phyloP scores from a whole-genome alignment of 192 early-diverging fungal species.

The Rhizophagus sp. region DNA sequence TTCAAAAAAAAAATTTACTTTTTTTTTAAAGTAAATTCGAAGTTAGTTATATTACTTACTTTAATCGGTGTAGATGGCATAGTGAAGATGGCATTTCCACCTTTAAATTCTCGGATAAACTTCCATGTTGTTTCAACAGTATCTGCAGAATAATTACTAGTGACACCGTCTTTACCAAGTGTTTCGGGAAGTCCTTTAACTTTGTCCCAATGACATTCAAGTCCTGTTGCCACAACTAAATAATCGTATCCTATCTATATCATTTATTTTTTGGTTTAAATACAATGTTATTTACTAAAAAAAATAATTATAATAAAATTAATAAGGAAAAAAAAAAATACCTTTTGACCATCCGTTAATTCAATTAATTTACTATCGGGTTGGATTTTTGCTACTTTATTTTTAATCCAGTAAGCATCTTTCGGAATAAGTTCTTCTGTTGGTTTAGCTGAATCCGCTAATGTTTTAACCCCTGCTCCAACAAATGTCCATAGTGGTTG shows the following conservation, averaged over 20 bases:
- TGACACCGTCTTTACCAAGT: constrained; percentile 80
- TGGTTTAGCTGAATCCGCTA: constrained; percentile 66
- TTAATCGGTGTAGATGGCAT: constrained; percentile 87
- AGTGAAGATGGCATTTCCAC: constrained; percentile 84
- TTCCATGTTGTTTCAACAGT: constrained; percentile 75
- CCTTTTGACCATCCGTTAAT: constrained; percentile 61
- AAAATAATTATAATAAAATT: neutral
- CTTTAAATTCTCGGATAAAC: constrained; percentile 69
- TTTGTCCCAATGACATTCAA: constrained; percentile 74
- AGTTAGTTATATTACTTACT: constrained; percentile 19
- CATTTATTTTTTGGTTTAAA: neutral
- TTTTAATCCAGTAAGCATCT: constrained; percentile 74
- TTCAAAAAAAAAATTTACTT: neutral
- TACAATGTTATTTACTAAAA: neutral
- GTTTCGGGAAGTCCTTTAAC: constrained; percentile 74
- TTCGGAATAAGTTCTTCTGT: constrained; percentile 71
- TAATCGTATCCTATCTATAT: constrained; percentile 52
- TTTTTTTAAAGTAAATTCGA: neutral
- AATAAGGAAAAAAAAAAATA: constrained; percentile 30
- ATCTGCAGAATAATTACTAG: constrained; percentile 76
- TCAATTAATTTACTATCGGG: constrained; percentile 69
- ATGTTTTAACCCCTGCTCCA: constrained; percentile 79
- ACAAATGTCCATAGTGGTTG: constrained; percentile 93
- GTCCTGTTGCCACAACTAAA: constrained; percentile 76
- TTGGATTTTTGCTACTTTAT: constrained; percentile 67